phyloP scores from a whole-genome alignment of 768 basidiomycete species.

The Mycena vitilis region DNA sequence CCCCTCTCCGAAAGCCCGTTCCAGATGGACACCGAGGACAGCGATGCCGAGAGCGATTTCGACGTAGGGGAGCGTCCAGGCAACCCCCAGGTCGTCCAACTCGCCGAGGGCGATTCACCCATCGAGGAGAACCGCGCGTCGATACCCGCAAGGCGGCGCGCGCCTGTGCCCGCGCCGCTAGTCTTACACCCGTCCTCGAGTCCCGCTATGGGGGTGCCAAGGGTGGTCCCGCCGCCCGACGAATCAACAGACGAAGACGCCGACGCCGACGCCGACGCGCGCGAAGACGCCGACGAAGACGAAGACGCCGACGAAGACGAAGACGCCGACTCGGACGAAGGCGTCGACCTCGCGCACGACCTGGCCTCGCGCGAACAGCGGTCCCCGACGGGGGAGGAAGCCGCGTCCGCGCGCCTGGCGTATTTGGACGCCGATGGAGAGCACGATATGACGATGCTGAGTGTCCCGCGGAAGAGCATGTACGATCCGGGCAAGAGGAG shows the following conservation, averaged over 20 bases:
- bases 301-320: background rate
- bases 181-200: background rate
- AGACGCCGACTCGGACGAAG: too few relatives aligned
- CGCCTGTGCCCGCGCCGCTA: conserved; percentile 32
- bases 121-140: too few relatives aligned
- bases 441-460: conserved; percentile 38
- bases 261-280: too few relatives aligned
- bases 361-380: too few relatives aligned
- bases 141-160: conserved; percentile 43
- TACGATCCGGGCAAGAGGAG: conserved; percentile 54
- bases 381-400: too few relatives aligned
- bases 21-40: conserved; percentile 26
- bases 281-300: too few relatives aligned
- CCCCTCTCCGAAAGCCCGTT: conserved; percentile 43
- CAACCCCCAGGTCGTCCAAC: conserved; percentile 63
- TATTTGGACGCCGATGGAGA: conserved; percentile 23
- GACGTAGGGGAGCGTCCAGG: conserved; percentile 45
- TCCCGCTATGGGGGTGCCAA: background rate
- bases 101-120: conserved; percentile 44
- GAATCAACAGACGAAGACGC: too few relatives aligned
- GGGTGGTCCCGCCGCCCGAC: background rate
- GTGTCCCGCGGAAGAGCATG: conserved; percentile 39
- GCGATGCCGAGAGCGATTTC: conserved; percentile 45
- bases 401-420: conserved; percentile 16
- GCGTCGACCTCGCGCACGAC: too few relatives aligned